These are phyloP conservation scores for Mortierella sp. DNA, from an alignment of 371 early-diverging fungal genomes.

Conservation along the genomic window DNA sequence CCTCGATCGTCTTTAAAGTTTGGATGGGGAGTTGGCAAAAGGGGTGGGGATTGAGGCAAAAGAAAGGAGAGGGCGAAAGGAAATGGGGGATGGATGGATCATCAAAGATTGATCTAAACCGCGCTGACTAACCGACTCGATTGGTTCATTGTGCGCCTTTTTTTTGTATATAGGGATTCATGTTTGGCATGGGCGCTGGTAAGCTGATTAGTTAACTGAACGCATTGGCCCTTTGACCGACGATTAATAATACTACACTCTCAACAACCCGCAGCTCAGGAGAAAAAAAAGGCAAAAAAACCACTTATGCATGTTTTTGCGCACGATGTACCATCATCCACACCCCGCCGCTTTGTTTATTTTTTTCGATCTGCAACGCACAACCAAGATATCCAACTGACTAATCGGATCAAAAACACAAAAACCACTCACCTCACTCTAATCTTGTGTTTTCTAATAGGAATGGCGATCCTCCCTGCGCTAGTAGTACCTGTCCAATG, in stretches of 20 bases:
- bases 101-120: neutral
- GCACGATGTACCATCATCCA: neutral
- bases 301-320: neutral
- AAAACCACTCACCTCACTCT: neutral
- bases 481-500: slow-evolving; percentile 63
- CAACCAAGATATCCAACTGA: neutral
- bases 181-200: slow-evolving; percentile 70
- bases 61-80: neutral
- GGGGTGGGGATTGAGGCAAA: neutral
- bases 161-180: slow-evolving; percentile 59
- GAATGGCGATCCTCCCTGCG: slow-evolving; percentile 30
- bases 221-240: neutral
- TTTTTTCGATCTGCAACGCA: neutral
- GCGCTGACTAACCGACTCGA: neutral
- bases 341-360: too few relatives aligned
- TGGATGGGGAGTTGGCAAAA: neutral
- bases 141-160: neutral
- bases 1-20: too few relatives aligned
- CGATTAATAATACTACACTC: too few relatives aligned
- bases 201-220: neutral
- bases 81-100: neutral
- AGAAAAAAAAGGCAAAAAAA: neutral
- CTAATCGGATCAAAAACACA: neutral
- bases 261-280: neutral
- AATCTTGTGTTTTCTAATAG: too few relatives aligned